A percentile compares a stretch with the other conserved stretches of the same genome.
These are phyloP conservation scores for Ceratocystis huliohia DNA, from an alignment of 2,329 filamentous ascomycete genomes.

Conservation along the genomic window DNA sequence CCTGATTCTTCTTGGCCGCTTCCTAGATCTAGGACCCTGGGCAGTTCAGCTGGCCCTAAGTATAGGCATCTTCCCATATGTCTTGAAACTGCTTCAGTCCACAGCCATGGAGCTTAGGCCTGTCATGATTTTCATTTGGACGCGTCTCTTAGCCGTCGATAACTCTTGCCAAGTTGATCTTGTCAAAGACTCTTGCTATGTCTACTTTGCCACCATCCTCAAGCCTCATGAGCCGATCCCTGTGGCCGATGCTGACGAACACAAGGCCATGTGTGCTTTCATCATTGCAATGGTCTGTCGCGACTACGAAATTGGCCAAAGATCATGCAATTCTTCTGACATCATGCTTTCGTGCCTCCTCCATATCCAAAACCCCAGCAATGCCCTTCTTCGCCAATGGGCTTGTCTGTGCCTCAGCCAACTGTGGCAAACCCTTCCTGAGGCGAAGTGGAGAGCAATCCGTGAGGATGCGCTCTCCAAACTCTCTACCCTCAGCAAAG, in stretches of 20 bases:
- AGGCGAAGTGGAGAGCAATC: constrained; percentile 95
- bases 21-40: constrained; percentile 92
- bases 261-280: constrained; percentile 98
- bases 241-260: constrained; percentile 78
- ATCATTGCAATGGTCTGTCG: constrained; percentile 97
- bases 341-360: constrained; percentile 78
- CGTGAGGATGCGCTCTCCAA: constrained; percentile 71
- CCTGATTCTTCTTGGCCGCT: constrained; percentile 80
- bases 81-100: constrained; percentile 91
- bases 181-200: constrained; percentile 92
- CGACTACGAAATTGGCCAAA: constrained; percentile 80
- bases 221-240: constrained; percentile 74
- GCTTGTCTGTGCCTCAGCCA: constrained; percentile 91
- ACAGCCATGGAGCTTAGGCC: constrained; percentile 90
- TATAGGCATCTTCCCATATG: constrained; percentile 97
- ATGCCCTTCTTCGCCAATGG: constrained; percentile 84
- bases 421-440: constrained; percentile 78
- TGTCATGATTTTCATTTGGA: constrained; percentile 99
- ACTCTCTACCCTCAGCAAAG: constrained; percentile 66
- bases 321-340: constrained; percentile 79
- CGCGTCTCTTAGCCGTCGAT: constrained; percentile 86
- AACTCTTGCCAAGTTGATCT: constrained; percentile 86
- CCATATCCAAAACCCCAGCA: constrained; percentile 75
- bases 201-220: constrained; percentile 89
- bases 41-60: constrained; percentile 95